A percentile compares a stretch with the other conserved stretches of the same genome.
Conservation (phyloP, 1,139 yeast genomes). For the Yamadazyma pseudoaaseri region DNA sequence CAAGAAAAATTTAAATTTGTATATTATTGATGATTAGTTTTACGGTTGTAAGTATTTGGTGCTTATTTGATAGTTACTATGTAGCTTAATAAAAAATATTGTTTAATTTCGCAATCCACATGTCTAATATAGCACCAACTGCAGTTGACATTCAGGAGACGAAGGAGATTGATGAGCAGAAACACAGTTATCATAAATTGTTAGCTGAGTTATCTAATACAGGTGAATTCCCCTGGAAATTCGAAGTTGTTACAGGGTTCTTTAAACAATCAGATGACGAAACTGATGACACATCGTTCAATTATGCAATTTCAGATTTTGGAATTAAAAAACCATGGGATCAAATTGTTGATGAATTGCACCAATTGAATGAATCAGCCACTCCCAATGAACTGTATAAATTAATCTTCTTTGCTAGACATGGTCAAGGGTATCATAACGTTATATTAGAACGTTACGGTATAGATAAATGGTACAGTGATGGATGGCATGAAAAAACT, state of each 20-base stretch:
- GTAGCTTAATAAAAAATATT: too few relatives aligned
- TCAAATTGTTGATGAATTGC: conserved; percentile 33
- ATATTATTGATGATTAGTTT: conserved; percentile 11
- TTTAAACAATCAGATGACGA: conserved; percentile 50
- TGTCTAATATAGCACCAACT: background rate
- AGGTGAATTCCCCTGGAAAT: conserved; percentile 33
- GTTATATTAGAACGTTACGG: conserved; percentile 60
- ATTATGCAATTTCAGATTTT: conserved; percentile 48
- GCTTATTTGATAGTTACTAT: conserved; percentile 5
- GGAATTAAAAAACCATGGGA: conserved; percentile 51
- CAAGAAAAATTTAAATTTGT: conserved; percentile 44
- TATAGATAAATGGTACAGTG: conserved; percentile 52
- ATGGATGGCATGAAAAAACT: conserved; percentile 50
- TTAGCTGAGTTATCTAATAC: conserved; percentile 7
- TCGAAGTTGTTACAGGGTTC: conserved; percentile 51
- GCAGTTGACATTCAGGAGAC: background rate
- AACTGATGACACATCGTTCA: conserved; percentile 51
- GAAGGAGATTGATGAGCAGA: background rate
- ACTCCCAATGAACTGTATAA: conserved; percentile 47
- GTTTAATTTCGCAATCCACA: too few relatives aligned
- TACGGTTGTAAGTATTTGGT: conserved; percentile 5
- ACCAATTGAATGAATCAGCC: conserved; percentile 36
- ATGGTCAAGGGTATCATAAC: conserved; percentile 80
- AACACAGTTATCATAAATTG: background rate
- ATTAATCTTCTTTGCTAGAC: conserved; percentile 64